Conservation (phyloP, 257 asterid species). For the Lithospermum erythrorhizon region DNA sequence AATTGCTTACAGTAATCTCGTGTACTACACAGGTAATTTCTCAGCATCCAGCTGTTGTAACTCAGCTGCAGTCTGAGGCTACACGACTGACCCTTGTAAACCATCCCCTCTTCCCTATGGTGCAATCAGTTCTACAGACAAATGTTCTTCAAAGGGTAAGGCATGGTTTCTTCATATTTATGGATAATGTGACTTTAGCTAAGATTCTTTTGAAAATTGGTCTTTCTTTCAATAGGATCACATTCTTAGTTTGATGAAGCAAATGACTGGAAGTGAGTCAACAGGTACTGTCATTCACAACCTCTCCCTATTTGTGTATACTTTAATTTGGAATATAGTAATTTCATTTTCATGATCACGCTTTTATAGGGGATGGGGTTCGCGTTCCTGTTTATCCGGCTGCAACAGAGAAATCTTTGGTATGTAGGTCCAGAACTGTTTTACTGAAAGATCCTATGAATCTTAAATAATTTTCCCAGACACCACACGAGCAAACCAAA, state of each 20-base stretch:
- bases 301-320: constrained; percentile 2
- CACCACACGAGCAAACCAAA: background rate
- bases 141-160: constrained; percentile 73
- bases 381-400: constrained; percentile 19
- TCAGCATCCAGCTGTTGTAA: constrained; percentile 29
- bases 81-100: constrained; percentile 29
- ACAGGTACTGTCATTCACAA: constrained; percentile 34
- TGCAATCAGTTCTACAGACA: constrained; percentile 56
- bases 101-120: constrained; percentile 34
- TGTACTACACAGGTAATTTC: constrained; percentile 47
- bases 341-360: constrained; percentile 8
- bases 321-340: background rate
- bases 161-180: background rate
- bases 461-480: background rate
- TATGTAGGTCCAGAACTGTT: constrained; percentile 17
- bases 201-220: constrained; percentile 1
- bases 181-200: background rate
- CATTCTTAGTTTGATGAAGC: constrained; percentile 60
- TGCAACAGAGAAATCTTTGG: constrained; percentile 51
- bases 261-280: constrained; percentile 39
- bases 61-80: constrained; percentile 35
- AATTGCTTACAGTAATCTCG: constrained; percentile 4
- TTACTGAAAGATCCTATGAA: background rate
- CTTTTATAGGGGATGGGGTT: constrained; percentile 38
- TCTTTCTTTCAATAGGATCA: constrained; percentile 36